phyloP scores from a whole-genome alignment of 1,284 basidiomycete genomes.

The Fomes fomentarius region DNA sequence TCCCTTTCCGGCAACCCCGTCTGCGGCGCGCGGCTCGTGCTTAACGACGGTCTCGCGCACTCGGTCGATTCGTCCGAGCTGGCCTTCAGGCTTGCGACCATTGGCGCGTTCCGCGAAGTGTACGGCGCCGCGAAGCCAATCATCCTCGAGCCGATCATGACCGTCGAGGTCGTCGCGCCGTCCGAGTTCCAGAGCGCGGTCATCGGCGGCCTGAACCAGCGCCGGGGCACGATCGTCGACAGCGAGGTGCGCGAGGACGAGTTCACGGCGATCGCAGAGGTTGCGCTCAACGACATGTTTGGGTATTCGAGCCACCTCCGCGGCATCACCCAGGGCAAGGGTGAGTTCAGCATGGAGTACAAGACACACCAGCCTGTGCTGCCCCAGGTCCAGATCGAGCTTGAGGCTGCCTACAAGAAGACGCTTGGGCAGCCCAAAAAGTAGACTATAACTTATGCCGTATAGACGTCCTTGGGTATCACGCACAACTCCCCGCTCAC shows the following conservation, averaged over 20 bases:
- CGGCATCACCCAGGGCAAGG: constrained; percentile 96
- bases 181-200: constrained; percentile 96
- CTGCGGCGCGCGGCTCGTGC: constrained; percentile 84
- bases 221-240: constrained; percentile 94
- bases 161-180: constrained; percentile 96
- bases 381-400: constrained; percentile 85
- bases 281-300: constrained; percentile 98
- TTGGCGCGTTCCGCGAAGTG: constrained; percentile 93
- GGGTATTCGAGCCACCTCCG: constrained; percentile 93
- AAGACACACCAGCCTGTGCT: constrained; percentile 92
- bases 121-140: constrained; percentile 81
- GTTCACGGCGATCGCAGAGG: constrained; percentile 91
- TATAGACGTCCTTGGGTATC: neutral
- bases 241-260: constrained; percentile 98
- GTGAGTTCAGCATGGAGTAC: constrained; percentile 97
- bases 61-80: constrained; percentile 97
- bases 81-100: constrained; percentile 90
- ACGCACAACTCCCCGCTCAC: neutral
- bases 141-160: constrained; percentile 98
- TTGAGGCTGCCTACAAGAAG: constrained; percentile 62
- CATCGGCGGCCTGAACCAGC: constrained; percentile 93
- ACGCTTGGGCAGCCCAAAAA: constrained; percentile 56
- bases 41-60: constrained; percentile 93
- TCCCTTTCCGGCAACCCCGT: constrained; percentile 89
- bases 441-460: constrained; percentile 35